Percentiles rank a stretch among this genome's conserved stretches.
phyloP scores from a whole-genome alignment of 805 yeast genomes.

The Ogataea degrootiae region DNA sequence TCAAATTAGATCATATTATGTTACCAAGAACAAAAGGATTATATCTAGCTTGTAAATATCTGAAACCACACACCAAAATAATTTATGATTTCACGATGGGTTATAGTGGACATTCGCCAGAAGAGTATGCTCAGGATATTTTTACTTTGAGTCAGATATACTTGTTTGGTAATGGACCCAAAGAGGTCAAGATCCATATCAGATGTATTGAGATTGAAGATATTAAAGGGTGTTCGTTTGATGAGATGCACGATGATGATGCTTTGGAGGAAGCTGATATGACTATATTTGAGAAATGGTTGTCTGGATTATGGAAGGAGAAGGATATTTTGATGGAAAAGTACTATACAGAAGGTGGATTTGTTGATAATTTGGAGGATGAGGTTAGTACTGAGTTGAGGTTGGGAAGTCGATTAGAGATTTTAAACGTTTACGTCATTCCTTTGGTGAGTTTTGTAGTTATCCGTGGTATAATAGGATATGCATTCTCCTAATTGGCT shows the following conservation, averaged over 20 bases:
- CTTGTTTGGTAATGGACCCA: slow-evolving; percentile 69
- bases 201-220: slow-evolving; percentile 44
- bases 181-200: slow-evolving; percentile 57
- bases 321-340: slow-evolving; percentile 71
- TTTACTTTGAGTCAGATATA: slow-evolving; percentile 63
- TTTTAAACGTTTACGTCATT: slow-evolving; percentile 25
- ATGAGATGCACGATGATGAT: slow-evolving; percentile 37
- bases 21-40: slow-evolving; percentile 85
- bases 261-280: slow-evolving; percentile 37
- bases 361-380: slow-evolving; percentile 27
- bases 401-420: slow-evolving; percentile 19
- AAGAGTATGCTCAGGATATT: slow-evolving; percentile 71
- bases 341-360: slow-evolving; percentile 53
- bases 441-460: slow-evolving; percentile 12
- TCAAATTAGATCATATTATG: slow-evolving; percentile 54
- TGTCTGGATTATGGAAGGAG: slow-evolving; percentile 64
- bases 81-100: slow-evolving; percentile 84
- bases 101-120: slow-evolving; percentile 62
- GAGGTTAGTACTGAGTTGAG: slow-evolving; percentile 17
- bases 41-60: slow-evolving; percentile 54
- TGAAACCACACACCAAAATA: slow-evolving; percentile 47
- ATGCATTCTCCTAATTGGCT: no score
- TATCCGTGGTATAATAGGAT: background rate
- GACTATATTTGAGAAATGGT: slow-evolving; percentile 66
- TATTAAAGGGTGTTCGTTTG: slow-evolving; percentile 28